These are phyloP conservation scores for Handroanthus guayacan DNA, from an alignment of 257 asterid species.

Conservation along the genomic window DNA sequence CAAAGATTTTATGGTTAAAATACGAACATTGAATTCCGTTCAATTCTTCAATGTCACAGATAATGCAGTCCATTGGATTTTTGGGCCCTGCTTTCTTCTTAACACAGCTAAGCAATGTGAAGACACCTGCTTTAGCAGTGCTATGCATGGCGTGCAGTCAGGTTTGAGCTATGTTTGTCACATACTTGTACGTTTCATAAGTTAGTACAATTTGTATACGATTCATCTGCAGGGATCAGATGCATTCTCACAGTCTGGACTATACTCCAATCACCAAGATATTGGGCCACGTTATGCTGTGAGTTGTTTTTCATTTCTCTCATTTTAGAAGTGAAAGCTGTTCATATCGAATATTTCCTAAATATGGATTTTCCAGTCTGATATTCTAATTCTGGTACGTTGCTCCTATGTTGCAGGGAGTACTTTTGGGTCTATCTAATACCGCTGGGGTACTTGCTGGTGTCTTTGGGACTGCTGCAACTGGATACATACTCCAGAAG, in stretches of 20 bases:
- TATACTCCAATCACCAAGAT: conserved; percentile 98
- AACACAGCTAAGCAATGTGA: conserved; percentile 75
- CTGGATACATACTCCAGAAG: conserved; percentile 95
- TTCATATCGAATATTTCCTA: background rate
- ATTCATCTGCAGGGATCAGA: conserved; percentile 74
- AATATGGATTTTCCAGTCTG: background rate
- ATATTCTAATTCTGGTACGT: background rate
- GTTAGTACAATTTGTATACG: conserved; percentile 14
- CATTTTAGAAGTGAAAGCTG: background rate
- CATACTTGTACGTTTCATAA: conserved; percentile 14
- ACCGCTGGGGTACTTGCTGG: conserved; percentile 99
- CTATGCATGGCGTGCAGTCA: conserved; percentile 98
- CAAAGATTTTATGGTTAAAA: conserved; percentile 1
- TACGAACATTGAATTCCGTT: conserved; percentile 21
- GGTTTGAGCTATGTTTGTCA: conserved; percentile 49
- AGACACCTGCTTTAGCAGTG: conserved; percentile 90
- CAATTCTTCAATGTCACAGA: conserved; percentile 53
- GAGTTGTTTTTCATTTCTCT: conserved; percentile 46
- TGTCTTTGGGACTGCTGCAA: conserved; percentile 95
- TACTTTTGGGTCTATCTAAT: conserved; percentile 82
- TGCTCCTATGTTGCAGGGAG: conserved; percentile 70
- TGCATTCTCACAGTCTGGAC: conserved; percentile 97
- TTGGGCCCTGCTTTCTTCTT: conserved; percentile 96
- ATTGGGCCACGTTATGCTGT: conserved; percentile 97
- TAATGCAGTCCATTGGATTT: conserved; percentile 96